Base-by-base conservation (phyloP, 2,329 filamentous ascomycete genomes). In the Zymoseptoria pseudotritici region DNA sequence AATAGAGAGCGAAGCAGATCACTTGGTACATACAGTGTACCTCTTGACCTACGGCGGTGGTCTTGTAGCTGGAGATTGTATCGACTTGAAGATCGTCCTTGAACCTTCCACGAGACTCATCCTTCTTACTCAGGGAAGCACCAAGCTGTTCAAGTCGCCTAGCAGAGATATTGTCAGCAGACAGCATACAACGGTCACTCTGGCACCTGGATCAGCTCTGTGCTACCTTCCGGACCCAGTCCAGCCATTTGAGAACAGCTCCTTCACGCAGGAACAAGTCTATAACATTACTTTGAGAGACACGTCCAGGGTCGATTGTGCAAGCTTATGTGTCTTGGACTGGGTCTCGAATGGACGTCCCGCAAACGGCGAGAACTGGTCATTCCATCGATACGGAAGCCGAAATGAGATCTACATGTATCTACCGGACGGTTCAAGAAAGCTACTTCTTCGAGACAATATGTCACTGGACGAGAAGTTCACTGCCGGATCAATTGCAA, bases 41-140 rank as follows among this genome's bases (percentile, higher is more conserved):
- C 81, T 97, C 46, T 82, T 99, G 54, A 96, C 92, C 0, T 99
- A 97, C 72, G 94, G 94, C 55, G 94, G 94, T 51, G 94, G 94
- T 1, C 84, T 99, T 13, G 89, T 99, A 1, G 90, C 88, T 11
- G 91, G 92, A 50, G 94, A 99, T 74, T 80, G 83, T 64, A 87
- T 97, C 73, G 80, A 87, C 69, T 83, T 99, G 24, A 78, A 80
- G 20, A 82, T 96, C 62, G 80, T 82, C 9, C 79, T 96, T 54
- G 83, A 84, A 10, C 67, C 80, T 2, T 76, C 78, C 2, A 87
- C 90, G 4, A 86, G 85, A 61, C 82, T 97, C 57, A 77, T 83
- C 8, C 72, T 82, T 17, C 74, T 81, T 26, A 82, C 82, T 0
- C 83, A 86, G 78, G 93, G 93, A 56, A 91, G 91, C 75, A 97